Conservation (phyloP, 768 basidiomycete genomes). For the Tylopilus cervinicoccineus region DNA sequence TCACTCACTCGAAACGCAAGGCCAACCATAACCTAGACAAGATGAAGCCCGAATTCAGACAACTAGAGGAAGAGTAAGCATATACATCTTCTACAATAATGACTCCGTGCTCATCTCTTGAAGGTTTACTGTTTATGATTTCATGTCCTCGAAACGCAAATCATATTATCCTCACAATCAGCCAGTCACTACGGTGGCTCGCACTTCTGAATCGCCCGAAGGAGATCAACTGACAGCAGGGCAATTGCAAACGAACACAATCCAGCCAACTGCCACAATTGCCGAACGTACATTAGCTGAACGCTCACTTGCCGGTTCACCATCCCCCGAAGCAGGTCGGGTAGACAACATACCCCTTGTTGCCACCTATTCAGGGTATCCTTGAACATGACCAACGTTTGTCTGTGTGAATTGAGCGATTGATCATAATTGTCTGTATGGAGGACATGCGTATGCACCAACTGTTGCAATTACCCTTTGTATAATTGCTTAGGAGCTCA, state of each 20-base stretch:
- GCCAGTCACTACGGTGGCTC: conserved; percentile 39
- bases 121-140: conserved; percentile 91
- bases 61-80: conserved; percentile 88
- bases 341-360: conserved; percentile 43
- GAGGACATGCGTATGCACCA: not conserved
- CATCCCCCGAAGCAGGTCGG: conserved; percentile 26
- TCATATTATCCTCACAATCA: conserved; percentile 90
- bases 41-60: conserved; percentile 86
- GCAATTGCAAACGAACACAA: conserved; percentile 37
- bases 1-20: conserved; percentile 92
- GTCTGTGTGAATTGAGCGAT: not conserved
- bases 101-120: conserved; percentile 9
- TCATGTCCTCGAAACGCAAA: conserved; percentile 60
- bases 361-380: conserved; percentile 19
- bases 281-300: conserved; percentile 39
- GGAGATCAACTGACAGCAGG: conserved; percentile 25
- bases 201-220: conserved; percentile 25
- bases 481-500: conserved; percentile 3
- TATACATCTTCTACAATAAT: not conserved
- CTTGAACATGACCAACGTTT: not conserved
- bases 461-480: conserved; percentile 7
- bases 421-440: not conserved
- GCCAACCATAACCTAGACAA: conserved; percentile 79
- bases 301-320: conserved; percentile 41
- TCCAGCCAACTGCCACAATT: conserved; percentile 42